phyloP scores from a whole-genome alignment of 225 moss, liverwort and hornwort species.

The Pseudoscleropodium purum region DNA sequence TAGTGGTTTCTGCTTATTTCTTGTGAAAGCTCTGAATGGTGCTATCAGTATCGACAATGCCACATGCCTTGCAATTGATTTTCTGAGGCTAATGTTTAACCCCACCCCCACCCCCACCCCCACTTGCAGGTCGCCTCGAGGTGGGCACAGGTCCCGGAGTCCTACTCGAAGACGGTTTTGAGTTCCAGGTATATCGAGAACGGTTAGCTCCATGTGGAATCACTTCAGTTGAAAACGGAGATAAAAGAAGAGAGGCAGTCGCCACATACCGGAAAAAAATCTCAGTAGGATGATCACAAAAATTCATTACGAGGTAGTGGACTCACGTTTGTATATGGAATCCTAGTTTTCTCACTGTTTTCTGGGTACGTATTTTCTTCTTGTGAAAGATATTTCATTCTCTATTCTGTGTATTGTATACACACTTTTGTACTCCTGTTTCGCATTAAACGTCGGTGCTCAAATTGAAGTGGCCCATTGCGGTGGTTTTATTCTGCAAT shows the following conservation, averaged over 20 bases:
- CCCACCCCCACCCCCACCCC: neutral
- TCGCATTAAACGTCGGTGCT: neutral
- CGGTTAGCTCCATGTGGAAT: neutral
- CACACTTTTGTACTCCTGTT: constrained; percentile 10
- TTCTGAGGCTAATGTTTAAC: neutral
- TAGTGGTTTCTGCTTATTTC: neutral
- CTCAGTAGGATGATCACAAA: constrained; percentile 17
- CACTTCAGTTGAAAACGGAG: constrained; percentile 2
- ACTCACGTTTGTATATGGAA: constrained; percentile 18
- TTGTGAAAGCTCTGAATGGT: neutral
- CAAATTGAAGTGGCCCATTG: neutral
- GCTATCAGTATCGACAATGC: neutral
- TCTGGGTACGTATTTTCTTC: neutral
- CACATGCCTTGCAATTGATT: neutral
- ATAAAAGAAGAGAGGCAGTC: neutral
- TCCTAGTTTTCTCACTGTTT: constrained; percentile 10
- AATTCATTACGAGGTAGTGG: constrained; percentile 15
- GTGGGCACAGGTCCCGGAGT: constrained; percentile 88
- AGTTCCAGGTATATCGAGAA: neutral
- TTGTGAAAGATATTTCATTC: neutral
- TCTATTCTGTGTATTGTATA: constrained; percentile 10
- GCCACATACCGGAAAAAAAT: neutral
- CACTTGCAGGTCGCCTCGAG: constrained; percentile 74
- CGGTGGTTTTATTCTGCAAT: neutral
- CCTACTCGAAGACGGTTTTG: constrained; percentile 63